A percentile compares a stretch with the other conserved stretches of the same genome.
phyloP scores from a whole-genome alignment of 148 eudicot species.

The Camellia granthamiana region DNA sequence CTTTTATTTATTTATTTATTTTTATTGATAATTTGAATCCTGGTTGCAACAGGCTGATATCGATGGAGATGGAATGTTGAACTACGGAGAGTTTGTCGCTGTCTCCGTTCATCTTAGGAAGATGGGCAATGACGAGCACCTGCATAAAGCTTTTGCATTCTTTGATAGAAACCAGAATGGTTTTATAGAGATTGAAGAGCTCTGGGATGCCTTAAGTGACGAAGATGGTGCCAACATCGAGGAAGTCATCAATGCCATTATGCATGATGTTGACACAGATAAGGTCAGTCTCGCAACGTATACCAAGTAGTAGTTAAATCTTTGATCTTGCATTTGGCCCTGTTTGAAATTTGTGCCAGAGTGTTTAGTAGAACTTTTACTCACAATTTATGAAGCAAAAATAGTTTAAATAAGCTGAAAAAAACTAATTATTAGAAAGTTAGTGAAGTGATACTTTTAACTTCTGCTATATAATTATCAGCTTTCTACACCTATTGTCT shows the following conservation, averaged over 20 bases:
- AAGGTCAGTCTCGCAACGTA: slow-evolving; percentile 42
- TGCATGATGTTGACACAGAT: slow-evolving; percentile 80
- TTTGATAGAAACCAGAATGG: slow-evolving; percentile 68
- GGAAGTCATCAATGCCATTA: slow-evolving; percentile 67
- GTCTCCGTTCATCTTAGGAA: slow-evolving; percentile 62
- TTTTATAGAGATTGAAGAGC: slow-evolving; percentile 72
- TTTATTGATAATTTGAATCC: neutral
- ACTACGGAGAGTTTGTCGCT: slow-evolving; percentile 68
- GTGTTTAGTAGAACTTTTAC: too few species aligned
- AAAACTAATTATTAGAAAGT: too few species aligned
- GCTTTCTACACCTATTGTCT: too few species aligned
- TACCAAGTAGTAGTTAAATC: neutral
- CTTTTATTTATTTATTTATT: neutral
- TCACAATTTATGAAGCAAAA: too few species aligned
- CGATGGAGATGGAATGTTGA: slow-evolving; percentile 63
- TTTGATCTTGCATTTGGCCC: neutral
- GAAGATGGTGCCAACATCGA: slow-evolving; percentile 48
- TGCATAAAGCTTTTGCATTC: slow-evolving; percentile 67
- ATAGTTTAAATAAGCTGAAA: too few species aligned
- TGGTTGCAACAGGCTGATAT: slow-evolving; percentile 63
- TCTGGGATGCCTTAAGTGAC: slow-evolving; percentile 60
- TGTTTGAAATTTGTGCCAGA: too few species aligned
- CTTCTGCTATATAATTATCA: too few species aligned
- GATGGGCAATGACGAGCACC: slow-evolving; percentile 77
- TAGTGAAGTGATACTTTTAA: too few species aligned